Evolutionary conservation across 2,329 filamentous ascomycete genomes (phyloP).

Genomic region (Cladosporium cucumerinum): DNA sequence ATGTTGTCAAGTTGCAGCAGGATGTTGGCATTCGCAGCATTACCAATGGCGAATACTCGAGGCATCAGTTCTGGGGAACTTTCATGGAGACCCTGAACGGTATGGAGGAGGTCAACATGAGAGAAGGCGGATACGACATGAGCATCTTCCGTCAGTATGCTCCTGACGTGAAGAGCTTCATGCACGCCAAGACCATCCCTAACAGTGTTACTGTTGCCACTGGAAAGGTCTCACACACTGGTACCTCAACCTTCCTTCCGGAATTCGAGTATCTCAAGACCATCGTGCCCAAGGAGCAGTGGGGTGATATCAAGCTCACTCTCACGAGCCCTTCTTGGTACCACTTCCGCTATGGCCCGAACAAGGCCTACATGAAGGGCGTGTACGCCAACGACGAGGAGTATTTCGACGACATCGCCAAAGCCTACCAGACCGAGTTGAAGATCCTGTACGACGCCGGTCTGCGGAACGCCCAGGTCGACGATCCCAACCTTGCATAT

Average conservation of each 20-base stretch:
- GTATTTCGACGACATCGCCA: constrained; percentile 47
- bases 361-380: constrained; percentile 44
- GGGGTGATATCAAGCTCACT: constrained; percentile 53
- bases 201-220: constrained; percentile 56
- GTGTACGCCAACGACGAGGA: constrained; percentile 47
- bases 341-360: constrained; percentile 47
- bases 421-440: constrained; percentile 46
- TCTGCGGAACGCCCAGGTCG: constrained; percentile 48
- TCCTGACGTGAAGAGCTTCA: constrained; percentile 61
- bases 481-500: constrained; percentile 52
- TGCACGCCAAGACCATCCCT: constrained; percentile 56
- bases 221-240: constrained; percentile 56
- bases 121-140: constrained; percentile 34
- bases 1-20: constrained; percentile 34
- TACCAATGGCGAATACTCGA: constrained; percentile 35
- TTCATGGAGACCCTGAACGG: constrained; percentile 37
- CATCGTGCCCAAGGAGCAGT: constrained; percentile 57
- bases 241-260: constrained; percentile 53
- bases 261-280: constrained; percentile 60
- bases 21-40: constrained; percentile 33
- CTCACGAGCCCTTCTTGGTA: constrained; percentile 27
- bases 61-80: constrained; percentile 33
- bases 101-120: constrained; percentile 49
- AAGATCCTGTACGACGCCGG: constrained; percentile 46
- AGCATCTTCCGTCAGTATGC: constrained; percentile 58